Evolutionary conservation across 2,329 filamentous ascomycete genomes (phyloP), one percentile per base, ranked within the genome.

Genomic region (Colletotrichum sidae): DNA sequence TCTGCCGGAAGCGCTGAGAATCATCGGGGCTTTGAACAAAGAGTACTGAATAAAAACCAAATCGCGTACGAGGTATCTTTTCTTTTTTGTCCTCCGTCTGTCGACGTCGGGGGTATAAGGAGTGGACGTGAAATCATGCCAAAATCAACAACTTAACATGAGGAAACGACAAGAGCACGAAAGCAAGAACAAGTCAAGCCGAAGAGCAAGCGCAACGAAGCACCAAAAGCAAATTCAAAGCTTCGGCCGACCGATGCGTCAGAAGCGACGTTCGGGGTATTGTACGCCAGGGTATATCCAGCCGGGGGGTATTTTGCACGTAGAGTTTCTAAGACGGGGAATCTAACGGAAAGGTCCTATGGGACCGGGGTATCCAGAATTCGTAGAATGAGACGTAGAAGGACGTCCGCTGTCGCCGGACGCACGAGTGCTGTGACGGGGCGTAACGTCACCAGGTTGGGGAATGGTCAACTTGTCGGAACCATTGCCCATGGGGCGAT

Each of bases 311-410:
- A 85, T 85, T 84, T 83, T 83, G 81, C 80, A 83, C 81, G 78
- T 80, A 82, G 77, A 78, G 77, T 69, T 76, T 79, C 77, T 78
- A 79, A 79, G 77, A 78, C 73, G 74, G 73, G 25, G 70, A 71
- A 72, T 88, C 90, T 91, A 95, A 92, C 92, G 92, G 85, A 91
- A 93, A 88, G 92, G 91, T 86, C 92, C 92, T 86, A 94, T 91
- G 72, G 92, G 92, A 84, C 89, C 93, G 86, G 93, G 92, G 92
- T 96, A 96, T 93, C 93, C 93, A 89, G 93, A 95, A 92, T 89
- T 89, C 77, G 91, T 92, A 86, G 93, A 97, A 90, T 97, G 92
- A 84, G 93, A 96, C 84, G 93, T 97, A 76, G 92, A 95, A 78
- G 93, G 93, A 77, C 93, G 92, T 78, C 93, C 93, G 84, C 92